These are phyloP conservation scores for Aspergillus terreus DNA, from an alignment of 2,329 filamentous ascomycete genomes.

Conservation along the genomic window DNA sequence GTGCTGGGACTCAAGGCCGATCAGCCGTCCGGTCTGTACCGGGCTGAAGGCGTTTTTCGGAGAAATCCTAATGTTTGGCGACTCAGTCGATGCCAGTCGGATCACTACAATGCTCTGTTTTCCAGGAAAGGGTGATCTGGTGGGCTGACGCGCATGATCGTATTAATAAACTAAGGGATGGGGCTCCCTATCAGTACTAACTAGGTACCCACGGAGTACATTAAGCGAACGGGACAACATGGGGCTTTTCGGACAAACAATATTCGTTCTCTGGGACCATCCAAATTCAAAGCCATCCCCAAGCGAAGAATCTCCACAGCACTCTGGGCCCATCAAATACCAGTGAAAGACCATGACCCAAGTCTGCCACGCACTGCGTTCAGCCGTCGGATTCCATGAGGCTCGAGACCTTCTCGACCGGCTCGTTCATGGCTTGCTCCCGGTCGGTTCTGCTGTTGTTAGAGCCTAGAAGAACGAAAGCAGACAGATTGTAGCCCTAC, in stretches of 20 bases:
- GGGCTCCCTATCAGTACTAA: no score
- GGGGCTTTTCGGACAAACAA: not conserved
- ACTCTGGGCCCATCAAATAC: no score
- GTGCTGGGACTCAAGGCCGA: not conserved
- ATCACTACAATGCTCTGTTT: no score
- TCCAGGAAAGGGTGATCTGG: no score
- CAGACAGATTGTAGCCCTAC: constrained; percentile 36
- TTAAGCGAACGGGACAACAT: not conserved
- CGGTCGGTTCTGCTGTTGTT: constrained; percentile 65
- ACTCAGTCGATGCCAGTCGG: not conserved
- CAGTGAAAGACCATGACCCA: no score
- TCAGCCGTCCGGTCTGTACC: not conserved
- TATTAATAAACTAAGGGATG: no score
- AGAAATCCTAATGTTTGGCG: not conserved
- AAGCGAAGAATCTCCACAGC: no score
- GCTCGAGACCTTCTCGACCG: not conserved
- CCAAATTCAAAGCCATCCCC: no score
- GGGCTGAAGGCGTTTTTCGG: not conserved
- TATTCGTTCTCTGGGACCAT: not conserved
- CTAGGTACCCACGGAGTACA: no score
- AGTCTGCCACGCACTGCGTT: not conserved
- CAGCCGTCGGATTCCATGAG: not conserved
- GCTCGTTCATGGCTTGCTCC: constrained; percentile 61
- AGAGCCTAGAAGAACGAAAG: not conserved
- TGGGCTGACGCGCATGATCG: no score